Conservation (phyloP, 2,329 filamentous ascomycete species). For the Cucurbitaria berberidis region DNA sequence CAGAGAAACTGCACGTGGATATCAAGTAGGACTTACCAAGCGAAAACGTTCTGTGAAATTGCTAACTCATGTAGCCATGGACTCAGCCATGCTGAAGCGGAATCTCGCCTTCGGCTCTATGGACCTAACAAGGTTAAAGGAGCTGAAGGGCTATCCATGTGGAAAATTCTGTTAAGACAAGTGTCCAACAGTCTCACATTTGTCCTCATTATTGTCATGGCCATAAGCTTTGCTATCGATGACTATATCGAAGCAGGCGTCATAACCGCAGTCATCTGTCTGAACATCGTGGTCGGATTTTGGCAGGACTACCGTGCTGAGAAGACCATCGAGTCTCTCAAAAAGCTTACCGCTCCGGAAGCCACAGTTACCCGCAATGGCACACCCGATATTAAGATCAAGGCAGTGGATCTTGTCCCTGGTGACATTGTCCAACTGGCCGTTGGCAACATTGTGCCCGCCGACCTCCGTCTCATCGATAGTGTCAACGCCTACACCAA, state of each 20-base stretch:
- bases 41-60: background rate
- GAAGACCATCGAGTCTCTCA: slow-evolving; percentile 51
- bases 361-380: slow-evolving; percentile 48
- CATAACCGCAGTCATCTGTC: slow-evolving; percentile 67
- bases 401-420: slow-evolving; percentile 47
- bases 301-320: slow-evolving; percentile 59
- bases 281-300: slow-evolving; percentile 70
- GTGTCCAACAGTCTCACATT: slow-evolving; percentile 78
- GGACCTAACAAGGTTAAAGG: slow-evolving; percentile 75
- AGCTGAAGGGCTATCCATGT: slow-evolving; percentile 73
- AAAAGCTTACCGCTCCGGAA: slow-evolving; percentile 48
- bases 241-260: slow-evolving; percentile 70
- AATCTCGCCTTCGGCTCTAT: slow-evolving; percentile 68
- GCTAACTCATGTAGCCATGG: slow-evolving; percentile 58
- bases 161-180: slow-evolving; percentile 78
- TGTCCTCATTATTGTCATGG: slow-evolving; percentile 76
- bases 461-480: slow-evolving; percentile 67
- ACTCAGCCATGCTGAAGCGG: slow-evolving; percentile 67
- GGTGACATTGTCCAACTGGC: slow-evolving; percentile 49
- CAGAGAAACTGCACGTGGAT: slow-evolving; percentile 45
- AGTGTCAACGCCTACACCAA: slow-evolving; percentile 78
- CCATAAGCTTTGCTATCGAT: slow-evolving; percentile 66
- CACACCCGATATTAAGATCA: slow-evolving; percentile 42
- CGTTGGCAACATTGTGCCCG: slow-evolving; percentile 68
- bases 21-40: slow-evolving; percentile 33